These are phyloP conservation scores for Mitragyna speciosa DNA, from an alignment of 257 asterid species.

Conservation along the genomic window DNA sequence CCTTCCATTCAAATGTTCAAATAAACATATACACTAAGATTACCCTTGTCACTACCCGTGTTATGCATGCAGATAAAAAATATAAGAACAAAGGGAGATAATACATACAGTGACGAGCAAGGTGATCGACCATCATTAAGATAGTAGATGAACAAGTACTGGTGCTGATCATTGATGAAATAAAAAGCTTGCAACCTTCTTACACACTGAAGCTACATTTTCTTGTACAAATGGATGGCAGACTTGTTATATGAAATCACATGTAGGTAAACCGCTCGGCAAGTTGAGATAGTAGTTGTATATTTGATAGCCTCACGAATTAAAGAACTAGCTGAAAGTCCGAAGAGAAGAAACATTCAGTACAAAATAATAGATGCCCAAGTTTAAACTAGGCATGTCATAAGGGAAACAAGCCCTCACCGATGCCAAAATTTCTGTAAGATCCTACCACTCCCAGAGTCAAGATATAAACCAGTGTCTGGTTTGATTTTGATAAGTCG, in stretches of 20 bases:
- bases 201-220: slow-evolving; percentile 80
- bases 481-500: slow-evolving; percentile 66
- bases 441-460: slow-evolving; percentile 91
- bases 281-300: slow-evolving; percentile 63
- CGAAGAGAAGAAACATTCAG: slow-evolving; percentile 30
- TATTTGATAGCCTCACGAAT: slow-evolving; percentile 77
- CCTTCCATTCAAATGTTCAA: neutral
- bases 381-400: slow-evolving; percentile 12
- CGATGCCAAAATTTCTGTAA: slow-evolving; percentile 83
- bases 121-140: slow-evolving; percentile 96
- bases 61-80: neutral
- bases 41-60: neutral
- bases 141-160: slow-evolving; percentile 84
- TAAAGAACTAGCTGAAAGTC: slow-evolving; percentile 74
- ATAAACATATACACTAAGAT: neutral
- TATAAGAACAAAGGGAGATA: slow-evolving; percentile 1
- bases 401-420: slow-evolving; percentile 39
- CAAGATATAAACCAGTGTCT: slow-evolving; percentile 75
- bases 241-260: slow-evolving; percentile 93
- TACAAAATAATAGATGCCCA: slow-evolving; percentile 8
- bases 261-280: slow-evolving; percentile 90
- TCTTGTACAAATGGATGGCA: slow-evolving; percentile 87
- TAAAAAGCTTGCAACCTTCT: slow-evolving; percentile 73
- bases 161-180: slow-evolving; percentile 75
- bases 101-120: slow-evolving; percentile 91